A percentile compares a stretch with the other conserved stretches of the same genome.
Evolutionary conservation across 2,329 filamentous ascomycete genomes (phyloP).

Genomic region (Fusarium odoratissimum): DNA sequence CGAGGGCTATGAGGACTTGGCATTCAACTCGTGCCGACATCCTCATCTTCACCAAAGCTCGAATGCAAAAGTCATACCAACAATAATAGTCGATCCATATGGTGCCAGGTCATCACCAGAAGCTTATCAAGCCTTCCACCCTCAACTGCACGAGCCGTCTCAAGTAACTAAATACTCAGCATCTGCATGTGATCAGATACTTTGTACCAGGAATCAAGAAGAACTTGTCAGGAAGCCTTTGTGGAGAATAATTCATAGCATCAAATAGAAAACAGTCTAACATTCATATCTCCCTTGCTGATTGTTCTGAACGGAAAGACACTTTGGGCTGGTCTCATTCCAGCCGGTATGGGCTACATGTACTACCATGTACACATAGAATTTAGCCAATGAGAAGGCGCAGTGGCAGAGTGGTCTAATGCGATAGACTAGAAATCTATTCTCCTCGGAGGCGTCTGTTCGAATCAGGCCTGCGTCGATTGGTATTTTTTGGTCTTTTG

Average conservation of each 20-base stretch:
- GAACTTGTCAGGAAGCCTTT: rapidly evolving
- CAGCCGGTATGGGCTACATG: rapidly evolving
- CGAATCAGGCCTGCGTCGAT: slow-evolving; percentile 36
- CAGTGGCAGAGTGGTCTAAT: slow-evolving; percentile 38
- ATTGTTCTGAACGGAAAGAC: not conserved
- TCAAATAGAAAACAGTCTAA: not conserved
- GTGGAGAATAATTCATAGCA: not conserved
- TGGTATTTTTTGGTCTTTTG: not conserved
- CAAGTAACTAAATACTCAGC: not conserved
- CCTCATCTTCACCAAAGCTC: not conserved
- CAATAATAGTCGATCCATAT: not conserved
- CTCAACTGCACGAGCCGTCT: not conserved
- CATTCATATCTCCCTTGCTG: not conserved
- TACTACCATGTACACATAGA: rapidly evolving
- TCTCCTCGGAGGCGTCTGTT: slow-evolving; percentile 37
- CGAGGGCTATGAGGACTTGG: not conserved
- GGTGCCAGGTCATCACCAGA: not conserved
- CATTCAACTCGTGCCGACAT: not conserved
- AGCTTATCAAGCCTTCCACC: not conserved
- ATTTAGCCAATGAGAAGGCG: slow-evolving; percentile 25
- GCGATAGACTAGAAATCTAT: slow-evolving; percentile 39
- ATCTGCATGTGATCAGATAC: not conserved
- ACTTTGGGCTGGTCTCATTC: too few species aligned
- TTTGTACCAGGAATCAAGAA: rapidly evolving
- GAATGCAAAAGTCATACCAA: not conserved